Conservation (phyloP, 306 rosid species). For the Neltuma alba region DNA sequence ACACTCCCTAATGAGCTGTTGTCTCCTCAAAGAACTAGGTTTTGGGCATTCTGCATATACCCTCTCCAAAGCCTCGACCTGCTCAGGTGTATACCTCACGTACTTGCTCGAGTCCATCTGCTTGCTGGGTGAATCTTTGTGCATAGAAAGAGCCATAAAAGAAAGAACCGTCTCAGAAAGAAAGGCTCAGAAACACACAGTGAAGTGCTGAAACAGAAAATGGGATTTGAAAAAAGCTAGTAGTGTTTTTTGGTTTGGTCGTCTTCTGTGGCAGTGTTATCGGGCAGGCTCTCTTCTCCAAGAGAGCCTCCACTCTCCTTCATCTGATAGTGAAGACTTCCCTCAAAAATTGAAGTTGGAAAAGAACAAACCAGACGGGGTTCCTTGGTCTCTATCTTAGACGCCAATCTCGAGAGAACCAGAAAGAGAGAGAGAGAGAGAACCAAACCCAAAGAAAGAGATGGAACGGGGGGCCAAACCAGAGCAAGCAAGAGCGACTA, state of each 20-base stretch:
- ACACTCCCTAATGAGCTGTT: constrained; percentile 93
- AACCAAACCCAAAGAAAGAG: constrained; percentile 43
- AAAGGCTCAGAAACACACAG: background rate
- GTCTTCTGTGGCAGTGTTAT: constrained; percentile 44
- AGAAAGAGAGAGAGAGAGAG: constrained; percentile 22
- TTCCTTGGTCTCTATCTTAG: constrained; percentile 42
- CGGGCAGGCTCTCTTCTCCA: constrained; percentile 88
- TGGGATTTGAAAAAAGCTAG: constrained; percentile 12
- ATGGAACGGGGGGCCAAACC: constrained; percentile 15
- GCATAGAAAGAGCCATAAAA: constrained; percentile 75
- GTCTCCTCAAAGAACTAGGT: constrained; percentile 91
- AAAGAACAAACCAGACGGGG: background rate
- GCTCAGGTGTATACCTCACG: constrained; percentile 94
- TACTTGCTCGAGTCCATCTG: constrained; percentile 91
- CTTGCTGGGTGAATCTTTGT: constrained; percentile 58
- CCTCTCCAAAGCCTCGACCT: constrained; percentile 94
- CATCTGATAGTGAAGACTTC: constrained; percentile 51
- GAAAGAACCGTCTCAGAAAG: background rate
- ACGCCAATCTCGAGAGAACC: constrained; percentile 66
- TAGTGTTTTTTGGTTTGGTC: constrained; percentile 32
- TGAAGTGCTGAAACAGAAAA: background rate
- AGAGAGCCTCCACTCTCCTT: constrained; percentile 97
- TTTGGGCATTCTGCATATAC: constrained; percentile 94
- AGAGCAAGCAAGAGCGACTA: constrained; percentile 23
- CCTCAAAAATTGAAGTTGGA: background rate